These are phyloP conservation scores for Boehmeria nivea DNA, from an alignment of 306 rosid species.

Conservation along the genomic window DNA sequence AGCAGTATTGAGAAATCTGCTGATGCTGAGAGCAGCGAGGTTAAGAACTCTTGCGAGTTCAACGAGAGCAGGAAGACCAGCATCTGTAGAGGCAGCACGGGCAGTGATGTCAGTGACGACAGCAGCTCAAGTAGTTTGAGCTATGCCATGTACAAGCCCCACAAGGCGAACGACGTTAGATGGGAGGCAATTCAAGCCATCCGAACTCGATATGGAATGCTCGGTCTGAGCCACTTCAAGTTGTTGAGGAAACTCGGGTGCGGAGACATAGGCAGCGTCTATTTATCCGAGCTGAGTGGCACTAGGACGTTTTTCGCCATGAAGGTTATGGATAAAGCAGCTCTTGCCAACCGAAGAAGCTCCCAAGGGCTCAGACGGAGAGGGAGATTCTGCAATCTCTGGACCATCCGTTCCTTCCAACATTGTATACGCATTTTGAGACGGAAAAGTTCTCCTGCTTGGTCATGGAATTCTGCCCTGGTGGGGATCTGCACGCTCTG, in stretches of 20 bases:
- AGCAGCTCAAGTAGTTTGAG: slow-evolving; percentile 78
- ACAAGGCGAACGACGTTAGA: slow-evolving; percentile 74
- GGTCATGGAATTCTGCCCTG: slow-evolving; percentile 95
- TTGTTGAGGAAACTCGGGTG: slow-evolving; percentile 71
- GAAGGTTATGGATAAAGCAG: slow-evolving; percentile 89
- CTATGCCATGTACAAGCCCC: slow-evolving; percentile 77
- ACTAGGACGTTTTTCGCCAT: slow-evolving; percentile 85
- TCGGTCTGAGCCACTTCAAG: slow-evolving; percentile 78
- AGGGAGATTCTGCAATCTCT: slow-evolving; percentile 89
- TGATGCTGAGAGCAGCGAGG: slow-evolving; percentile 55
- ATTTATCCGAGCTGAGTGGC: slow-evolving; percentile 74
- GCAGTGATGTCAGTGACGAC: slow-evolving; percentile 82
- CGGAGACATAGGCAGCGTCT: slow-evolving; percentile 91
- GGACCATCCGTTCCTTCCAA: slow-evolving; percentile 96
- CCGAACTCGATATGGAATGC: slow-evolving; percentile 53
- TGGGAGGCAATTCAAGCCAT: slow-evolving; percentile 92
- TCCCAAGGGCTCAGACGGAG: slow-evolving; percentile 81
- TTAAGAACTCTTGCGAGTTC: slow-evolving; percentile 46
- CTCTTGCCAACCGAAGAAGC: slow-evolving; percentile 80
- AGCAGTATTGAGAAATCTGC: slow-evolving; percentile 66
- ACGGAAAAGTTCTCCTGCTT: slow-evolving; percentile 77
- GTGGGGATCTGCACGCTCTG: slow-evolving; percentile 87
- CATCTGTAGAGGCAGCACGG: slow-evolving; percentile 79
- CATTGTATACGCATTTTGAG: slow-evolving; percentile 79
- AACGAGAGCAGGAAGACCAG: slow-evolving; percentile 82